phyloP scores from a whole-genome alignment of 1,284 basidiomycete genomes.

The Tausonia pullulans region DNA sequence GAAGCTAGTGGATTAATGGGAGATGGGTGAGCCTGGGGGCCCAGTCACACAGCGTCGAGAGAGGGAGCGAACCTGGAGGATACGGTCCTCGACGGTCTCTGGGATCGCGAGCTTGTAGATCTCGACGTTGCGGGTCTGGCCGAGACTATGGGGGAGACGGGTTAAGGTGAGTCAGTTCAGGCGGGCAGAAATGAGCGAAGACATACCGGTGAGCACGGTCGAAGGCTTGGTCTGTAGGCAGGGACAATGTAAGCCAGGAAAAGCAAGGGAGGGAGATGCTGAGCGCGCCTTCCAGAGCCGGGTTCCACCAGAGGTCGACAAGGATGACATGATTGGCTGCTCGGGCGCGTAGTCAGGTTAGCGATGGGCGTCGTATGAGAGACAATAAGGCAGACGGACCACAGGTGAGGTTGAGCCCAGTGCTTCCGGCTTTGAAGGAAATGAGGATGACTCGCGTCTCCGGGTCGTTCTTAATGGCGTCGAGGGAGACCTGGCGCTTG shows the following conservation, averaged over 20 bases:
- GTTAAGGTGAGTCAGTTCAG: too few relatives aligned
- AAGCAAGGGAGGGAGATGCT: neutral
- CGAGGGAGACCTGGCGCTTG: constrained; percentile 61
- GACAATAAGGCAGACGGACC: constrained; percentile 40
- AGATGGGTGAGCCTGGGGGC: neutral
- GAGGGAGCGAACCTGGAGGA: constrained; percentile 45
- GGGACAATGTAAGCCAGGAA: constrained; percentile 9
- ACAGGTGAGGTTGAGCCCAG: constrained; percentile 82
- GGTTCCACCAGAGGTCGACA: constrained; percentile 91
- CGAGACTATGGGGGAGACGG: constrained; percentile 38
- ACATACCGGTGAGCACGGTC: constrained; percentile 70
- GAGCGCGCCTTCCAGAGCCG: constrained; percentile 55
- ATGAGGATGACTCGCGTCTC: constrained; percentile 69
- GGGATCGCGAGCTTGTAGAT: constrained; percentile 89
- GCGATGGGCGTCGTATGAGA: constrained; percentile 11
- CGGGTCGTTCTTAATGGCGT: constrained; percentile 54
- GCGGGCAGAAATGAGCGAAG: too few relatives aligned
- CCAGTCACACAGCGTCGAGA: neutral
- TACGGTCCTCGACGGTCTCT: constrained; percentile 81
- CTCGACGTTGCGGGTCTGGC: constrained; percentile 74
- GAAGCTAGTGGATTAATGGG: constrained; percentile 42
- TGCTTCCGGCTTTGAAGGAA: constrained; percentile 91
- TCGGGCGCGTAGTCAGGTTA: too few relatives aligned
- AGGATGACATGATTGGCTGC: constrained; percentile 70
- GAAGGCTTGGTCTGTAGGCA: constrained; percentile 68